A percentile compares a stretch with the other conserved stretches of the same genome.
Evolutionary conservation across 805 yeast genomes (phyloP).

Genomic region (Metschnikowia orientalis): DNA sequence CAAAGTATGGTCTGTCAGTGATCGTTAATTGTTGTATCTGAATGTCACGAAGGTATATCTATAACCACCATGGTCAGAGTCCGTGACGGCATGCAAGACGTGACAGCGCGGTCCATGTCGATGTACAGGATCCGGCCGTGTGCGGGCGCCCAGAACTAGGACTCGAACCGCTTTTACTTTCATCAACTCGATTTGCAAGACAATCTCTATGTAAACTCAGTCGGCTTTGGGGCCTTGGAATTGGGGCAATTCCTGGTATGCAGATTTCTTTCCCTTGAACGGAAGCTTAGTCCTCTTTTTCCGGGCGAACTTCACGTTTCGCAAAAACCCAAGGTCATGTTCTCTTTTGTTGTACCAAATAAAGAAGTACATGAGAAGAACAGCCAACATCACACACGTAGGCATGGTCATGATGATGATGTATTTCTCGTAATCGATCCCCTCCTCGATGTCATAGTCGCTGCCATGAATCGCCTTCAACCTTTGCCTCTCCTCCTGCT

Average conservation of each 20-base stretch:
- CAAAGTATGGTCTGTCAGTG: too few species aligned
- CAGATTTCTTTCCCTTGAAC: constrained; percentile 21
- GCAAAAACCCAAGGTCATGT: constrained; percentile 40
- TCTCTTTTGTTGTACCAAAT: constrained; percentile 45
- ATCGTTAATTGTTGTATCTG: too few species aligned
- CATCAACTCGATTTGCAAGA: too few species aligned
- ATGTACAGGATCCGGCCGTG: too few species aligned
- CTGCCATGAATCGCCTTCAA: constrained; percentile 27
- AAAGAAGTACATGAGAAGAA: constrained; percentile 61
- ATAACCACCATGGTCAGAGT: too few species aligned
- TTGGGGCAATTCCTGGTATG: constrained; percentile 32
- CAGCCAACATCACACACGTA: constrained; percentile 55
- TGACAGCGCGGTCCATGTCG: too few species aligned
- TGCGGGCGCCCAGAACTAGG: too few species aligned
- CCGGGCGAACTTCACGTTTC: constrained; percentile 27
- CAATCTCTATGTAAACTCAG: too few species aligned
- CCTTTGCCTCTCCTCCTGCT: constrained; percentile 29
- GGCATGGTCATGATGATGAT: constrained; percentile 68
- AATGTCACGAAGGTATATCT: too few species aligned
- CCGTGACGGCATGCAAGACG: too few species aligned
- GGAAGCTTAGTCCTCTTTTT: constrained; percentile 20
- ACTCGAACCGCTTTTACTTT: too few species aligned
- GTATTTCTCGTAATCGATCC: constrained; percentile 51
- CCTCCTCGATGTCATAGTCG: constrained; percentile 41
- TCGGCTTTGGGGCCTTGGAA: constrained; percentile 20